Evolutionary conservation across 345 rosid genomes (phyloP).

Genomic region (Pseudoturritis turrita): DNA sequence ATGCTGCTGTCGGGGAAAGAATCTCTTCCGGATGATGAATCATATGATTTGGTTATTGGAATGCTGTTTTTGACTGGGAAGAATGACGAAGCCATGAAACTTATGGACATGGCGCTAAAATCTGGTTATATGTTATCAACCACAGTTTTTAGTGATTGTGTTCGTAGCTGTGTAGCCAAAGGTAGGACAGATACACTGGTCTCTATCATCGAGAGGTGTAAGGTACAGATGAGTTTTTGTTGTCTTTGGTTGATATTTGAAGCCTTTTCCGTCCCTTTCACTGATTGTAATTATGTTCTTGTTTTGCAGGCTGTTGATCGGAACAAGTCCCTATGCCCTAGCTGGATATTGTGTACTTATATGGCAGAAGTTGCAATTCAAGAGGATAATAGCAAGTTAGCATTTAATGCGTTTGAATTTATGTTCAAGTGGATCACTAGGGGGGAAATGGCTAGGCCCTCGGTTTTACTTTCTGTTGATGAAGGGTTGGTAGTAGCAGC

Average conservation of each 20-base stretch:
- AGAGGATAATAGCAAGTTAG: slow-evolving; percentile 74
- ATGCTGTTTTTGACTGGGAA: slow-evolving; percentile 45
- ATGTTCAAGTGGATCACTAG: slow-evolving; percentile 75
- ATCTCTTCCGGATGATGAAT: slow-evolving; percentile 81
- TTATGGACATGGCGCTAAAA: slow-evolving; percentile 55
- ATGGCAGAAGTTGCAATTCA: slow-evolving; percentile 72
- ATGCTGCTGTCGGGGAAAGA: slow-evolving; percentile 73
- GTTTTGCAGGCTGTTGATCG: slow-evolving; percentile 61
- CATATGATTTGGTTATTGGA: slow-evolving; percentile 62
- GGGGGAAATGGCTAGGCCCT: slow-evolving; percentile 67
- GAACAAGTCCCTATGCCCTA: slow-evolving; percentile 80
- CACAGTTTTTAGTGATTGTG: slow-evolving; percentile 50
- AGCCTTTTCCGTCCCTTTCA: background rate
- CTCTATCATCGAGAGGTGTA: slow-evolving; percentile 80
- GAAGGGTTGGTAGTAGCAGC: slow-evolving; percentile 78
- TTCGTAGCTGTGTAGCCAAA: slow-evolving; percentile 48
- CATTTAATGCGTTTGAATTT: slow-evolving; percentile 75
- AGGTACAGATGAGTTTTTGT: slow-evolving; percentile 47
- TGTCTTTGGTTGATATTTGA: background rate
- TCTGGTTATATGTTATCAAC: slow-evolving; percentile 56
- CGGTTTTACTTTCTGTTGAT: slow-evolving; percentile 59
- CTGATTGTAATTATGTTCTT: background rate
- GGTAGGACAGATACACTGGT: slow-evolving; percentile 60
- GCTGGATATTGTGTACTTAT: slow-evolving; percentile 60
- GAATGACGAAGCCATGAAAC: slow-evolving; percentile 65